Conservation (phyloP, 2,329 filamentous ascomycete species). For the Pyrenophora graminea region DNA sequence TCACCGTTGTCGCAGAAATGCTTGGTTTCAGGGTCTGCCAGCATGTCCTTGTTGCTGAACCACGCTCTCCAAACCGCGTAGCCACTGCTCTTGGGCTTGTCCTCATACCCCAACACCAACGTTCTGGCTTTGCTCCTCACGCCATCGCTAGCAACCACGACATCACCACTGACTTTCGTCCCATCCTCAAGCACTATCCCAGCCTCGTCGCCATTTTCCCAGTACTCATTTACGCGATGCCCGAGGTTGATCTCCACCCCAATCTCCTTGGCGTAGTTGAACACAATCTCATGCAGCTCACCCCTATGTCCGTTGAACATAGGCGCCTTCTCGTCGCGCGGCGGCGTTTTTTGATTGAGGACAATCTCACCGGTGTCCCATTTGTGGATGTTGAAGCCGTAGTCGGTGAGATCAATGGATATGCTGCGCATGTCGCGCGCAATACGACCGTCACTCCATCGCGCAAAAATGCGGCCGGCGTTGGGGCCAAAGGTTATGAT, state of each 20-base stretch:
- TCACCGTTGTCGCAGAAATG: conserved; percentile 47
- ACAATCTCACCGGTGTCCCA: conserved; percentile 63
- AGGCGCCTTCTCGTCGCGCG: conserved; percentile 53
- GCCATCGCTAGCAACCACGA: conserved; percentile 59
- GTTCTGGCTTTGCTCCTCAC: conserved; percentile 58
- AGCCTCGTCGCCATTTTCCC: conserved; percentile 57
- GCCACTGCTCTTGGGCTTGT: conserved; percentile 58
- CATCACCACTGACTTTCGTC: conserved; percentile 53
- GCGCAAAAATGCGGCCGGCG: conserved; percentile 63
- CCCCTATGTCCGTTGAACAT: conserved; percentile 65
- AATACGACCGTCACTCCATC: conserved; percentile 60
- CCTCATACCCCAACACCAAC: conserved; percentile 57
- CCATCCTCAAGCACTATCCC: conserved; percentile 58
- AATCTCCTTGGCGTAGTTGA: conserved; percentile 60
- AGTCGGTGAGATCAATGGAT: conserved; percentile 57
- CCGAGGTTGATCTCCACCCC: conserved; percentile 61
- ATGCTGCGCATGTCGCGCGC: conserved; percentile 54
- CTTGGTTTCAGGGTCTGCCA: conserved; percentile 43
- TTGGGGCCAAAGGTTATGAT: conserved; percentile 67
- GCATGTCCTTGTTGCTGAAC: conserved; percentile 46
- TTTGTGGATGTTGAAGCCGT: conserved; percentile 67
- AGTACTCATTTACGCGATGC: conserved; percentile 58
- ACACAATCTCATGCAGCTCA: conserved; percentile 63
- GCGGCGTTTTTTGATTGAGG: conserved; percentile 58
- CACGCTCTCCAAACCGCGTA: conserved; percentile 60